Evolutionary conservation across 495 filamentous ascomycete genomes (phyloP), one percentile per base, ranked within the genome.

Genomic region (Bombardia bombarda): DNA sequence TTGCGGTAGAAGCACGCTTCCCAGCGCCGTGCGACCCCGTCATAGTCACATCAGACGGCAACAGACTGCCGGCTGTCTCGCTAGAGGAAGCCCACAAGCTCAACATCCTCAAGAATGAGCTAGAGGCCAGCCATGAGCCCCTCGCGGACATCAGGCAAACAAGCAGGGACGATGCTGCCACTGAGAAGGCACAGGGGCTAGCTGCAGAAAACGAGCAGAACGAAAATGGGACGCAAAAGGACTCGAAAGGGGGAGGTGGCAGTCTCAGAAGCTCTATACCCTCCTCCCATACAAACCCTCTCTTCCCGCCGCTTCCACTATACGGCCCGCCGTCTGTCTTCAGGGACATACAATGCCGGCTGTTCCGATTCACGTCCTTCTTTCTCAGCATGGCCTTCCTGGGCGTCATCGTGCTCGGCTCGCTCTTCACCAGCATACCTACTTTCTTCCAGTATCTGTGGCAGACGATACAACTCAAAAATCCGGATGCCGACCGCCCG

Each of bases 301-400:
- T 95, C 1, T 97, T 97, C 52, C 90, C 90, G 9, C 84, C 87
- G 7, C 61, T 97, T 12, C 90, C 90, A 0, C 65, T 86, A 3
- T 95, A 95, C 49, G 85, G 84, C 0, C 82, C 88, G 1, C 81
- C 88, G 0, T 79, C 83, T 3, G 18, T 72, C 2, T 42, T 82
- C 20, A 65, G 81, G 30, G 69, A 76, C 25, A 20, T 88, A n/a
- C 82, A 87, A 45, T 83, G 73, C 55, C 61, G 67, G 21, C 54
- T 61, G 6, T 82, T 90, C 36, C 75, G 80, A 9, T 44, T 68
- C 12, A 66, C 78, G 0, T 88, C 88, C 0, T 82, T 85, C 38
- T 66, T 90, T 16, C 66, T 94, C 6, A 90, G 87, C 18, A 63
- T 94, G 3, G 68, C 68, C 1, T 94, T 95, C 56, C 67, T 97